Conservation (phyloP, 2,329 filamentous ascomycete genomes). For the Alternaria brassicicola region DNA sequence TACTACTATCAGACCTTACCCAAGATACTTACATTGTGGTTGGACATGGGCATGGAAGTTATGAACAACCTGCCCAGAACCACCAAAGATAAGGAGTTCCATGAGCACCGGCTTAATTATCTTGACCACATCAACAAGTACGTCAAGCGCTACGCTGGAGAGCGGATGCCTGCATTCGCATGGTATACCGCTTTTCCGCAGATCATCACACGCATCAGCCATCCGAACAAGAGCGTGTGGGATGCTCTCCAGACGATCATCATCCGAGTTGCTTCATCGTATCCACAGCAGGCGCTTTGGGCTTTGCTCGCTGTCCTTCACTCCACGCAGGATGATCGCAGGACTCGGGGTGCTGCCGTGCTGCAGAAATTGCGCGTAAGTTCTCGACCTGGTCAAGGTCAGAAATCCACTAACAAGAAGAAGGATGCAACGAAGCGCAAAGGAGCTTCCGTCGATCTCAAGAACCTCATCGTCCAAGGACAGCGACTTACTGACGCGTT, state of each 20-base stretch:
- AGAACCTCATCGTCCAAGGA: constrained; percentile 73
- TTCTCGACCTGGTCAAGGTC: constrained; percentile 6
- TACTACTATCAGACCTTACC: constrained; percentile 95
- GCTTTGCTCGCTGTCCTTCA: constrained; percentile 86
- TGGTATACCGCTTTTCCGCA: constrained; percentile 88
- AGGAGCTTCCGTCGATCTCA: constrained; percentile 66
- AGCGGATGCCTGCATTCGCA: constrained; percentile 73
- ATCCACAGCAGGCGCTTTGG: constrained; percentile 93
- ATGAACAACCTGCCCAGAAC: constrained; percentile 40
- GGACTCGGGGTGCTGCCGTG: constrained; percentile 56
- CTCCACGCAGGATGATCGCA: constrained; percentile 74
- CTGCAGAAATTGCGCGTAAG: constrained; percentile 50
- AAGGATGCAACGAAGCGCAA: constrained; percentile 62
- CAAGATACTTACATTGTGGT: constrained; percentile 89
- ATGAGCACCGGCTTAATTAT: constrained; percentile 36
- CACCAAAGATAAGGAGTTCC: constrained; percentile 38
- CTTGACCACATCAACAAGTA: constrained; percentile 62
- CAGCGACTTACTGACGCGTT: constrained; percentile 85
- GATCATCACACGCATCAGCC: constrained; percentile 93
- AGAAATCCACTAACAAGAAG: constrained; percentile 41
- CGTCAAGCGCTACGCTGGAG: constrained; percentile 75
- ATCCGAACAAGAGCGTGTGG: constrained; percentile 79
- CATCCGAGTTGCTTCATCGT: constrained; percentile 79
- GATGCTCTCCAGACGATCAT: constrained; percentile 79
- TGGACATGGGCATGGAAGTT: constrained; percentile 82